A percentile compares a stretch with the other conserved stretches of the same genome.
These are phyloP conservation scores for Candida boidinii DNA, from an alignment of 805 yeast genomes.

Conservation along the genomic window DNA sequence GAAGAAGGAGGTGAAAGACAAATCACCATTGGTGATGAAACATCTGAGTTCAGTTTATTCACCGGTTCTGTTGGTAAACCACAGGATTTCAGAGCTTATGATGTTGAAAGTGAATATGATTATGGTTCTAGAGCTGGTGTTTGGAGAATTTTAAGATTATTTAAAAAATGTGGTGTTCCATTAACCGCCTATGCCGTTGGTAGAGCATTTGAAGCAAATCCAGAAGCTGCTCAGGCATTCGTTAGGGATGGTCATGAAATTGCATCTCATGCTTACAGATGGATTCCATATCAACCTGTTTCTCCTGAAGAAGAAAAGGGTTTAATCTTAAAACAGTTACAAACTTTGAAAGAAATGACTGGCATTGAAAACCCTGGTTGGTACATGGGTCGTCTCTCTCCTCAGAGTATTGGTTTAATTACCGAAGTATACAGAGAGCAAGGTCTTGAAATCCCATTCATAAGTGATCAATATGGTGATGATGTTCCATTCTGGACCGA, in stretches of 20 bases:
- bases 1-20: slow-evolving; percentile 20
- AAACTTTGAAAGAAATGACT: slow-evolving; percentile 20
- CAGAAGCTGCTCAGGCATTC: slow-evolving; percentile 25
- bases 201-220: slow-evolving; percentile 26
- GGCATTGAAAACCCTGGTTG: slow-evolving; percentile 29
- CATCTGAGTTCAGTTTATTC: slow-evolving; percentile 4
- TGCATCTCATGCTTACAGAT: slow-evolving; percentile 28
- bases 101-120: slow-evolving; percentile 7
- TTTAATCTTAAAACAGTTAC: slow-evolving; percentile 22
- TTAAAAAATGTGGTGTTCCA: slow-evolving; percentile 22
- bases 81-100: slow-evolving; percentile 4
- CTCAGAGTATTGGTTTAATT: slow-evolving; percentile 24
- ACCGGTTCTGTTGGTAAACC: slow-evolving; percentile 4
- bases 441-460: slow-evolving; percentile 23
- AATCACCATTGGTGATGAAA: slow-evolving; percentile 9
- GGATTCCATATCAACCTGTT: slow-evolving; percentile 24
- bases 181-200: slow-evolving; percentile 31
- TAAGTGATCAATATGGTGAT: slow-evolving; percentile 27
- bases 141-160: slow-evolving; percentile 21
- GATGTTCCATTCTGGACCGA: slow-evolving; percentile 30
- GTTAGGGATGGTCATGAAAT: slow-evolving; percentile 30
- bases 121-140: slow-evolving; percentile 12
- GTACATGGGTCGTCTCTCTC: slow-evolving; percentile 26
- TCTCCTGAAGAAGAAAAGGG: slow-evolving; percentile 25
- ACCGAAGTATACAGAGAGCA: slow-evolving; percentile 25